Evolutionary conservation across 2,329 filamentous ascomycete genomes (phyloP).

Genomic region (Penicillium sp.): DNA sequence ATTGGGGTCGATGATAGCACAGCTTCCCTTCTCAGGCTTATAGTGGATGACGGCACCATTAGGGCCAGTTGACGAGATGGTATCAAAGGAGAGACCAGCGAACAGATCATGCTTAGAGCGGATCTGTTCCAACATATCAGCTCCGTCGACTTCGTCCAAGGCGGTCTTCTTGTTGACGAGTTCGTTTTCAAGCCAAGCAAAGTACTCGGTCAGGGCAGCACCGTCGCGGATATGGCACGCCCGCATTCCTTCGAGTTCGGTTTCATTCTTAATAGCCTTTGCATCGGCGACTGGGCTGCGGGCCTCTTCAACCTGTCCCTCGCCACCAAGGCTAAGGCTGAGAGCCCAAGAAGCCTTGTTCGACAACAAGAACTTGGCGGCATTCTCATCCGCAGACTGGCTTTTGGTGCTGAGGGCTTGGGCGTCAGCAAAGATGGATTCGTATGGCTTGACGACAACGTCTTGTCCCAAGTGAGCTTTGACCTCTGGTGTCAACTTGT

Average conservation of each 20-base stretch:
- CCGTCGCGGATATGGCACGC: conserved; percentile 92
- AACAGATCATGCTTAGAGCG: conserved; percentile 66
- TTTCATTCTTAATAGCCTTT: conserved; percentile 91
- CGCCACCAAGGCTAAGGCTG: conserved; percentile 79
- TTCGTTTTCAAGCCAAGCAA: conserved; percentile 94
- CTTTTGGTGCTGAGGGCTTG: conserved; percentile 56
- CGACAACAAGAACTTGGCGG: conserved; percentile 74
- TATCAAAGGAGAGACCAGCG: conserved; percentile 88
- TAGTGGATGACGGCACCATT: conserved; percentile 97
- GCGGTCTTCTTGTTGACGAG: conserved; percentile 68
- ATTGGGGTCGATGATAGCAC: conserved; percentile 76
- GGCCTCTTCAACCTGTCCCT: conserved; percentile 78
- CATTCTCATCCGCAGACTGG: conserved; percentile 39
- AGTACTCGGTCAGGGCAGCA: conserved; percentile 84
- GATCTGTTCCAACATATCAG: conserved; percentile 76
- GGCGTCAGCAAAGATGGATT: conserved; percentile 75
- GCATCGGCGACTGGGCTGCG: conserved; percentile 84
- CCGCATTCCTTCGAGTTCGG: conserved; percentile 87
- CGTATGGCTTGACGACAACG: conserved; percentile 77
- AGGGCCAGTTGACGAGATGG: conserved; percentile 89
- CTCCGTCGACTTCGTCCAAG: conserved; percentile 86
- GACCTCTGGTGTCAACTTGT: conserved; percentile 69
- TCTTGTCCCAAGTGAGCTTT: conserved; percentile 66
- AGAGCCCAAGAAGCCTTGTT: conserved; percentile 92
- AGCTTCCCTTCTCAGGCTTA: conserved; percentile 77